These are phyloP conservation scores for Aspergillus spinulosporus DNA, from an alignment of 2,329 filamentous ascomycete species.

Conservation along the genomic window DNA sequence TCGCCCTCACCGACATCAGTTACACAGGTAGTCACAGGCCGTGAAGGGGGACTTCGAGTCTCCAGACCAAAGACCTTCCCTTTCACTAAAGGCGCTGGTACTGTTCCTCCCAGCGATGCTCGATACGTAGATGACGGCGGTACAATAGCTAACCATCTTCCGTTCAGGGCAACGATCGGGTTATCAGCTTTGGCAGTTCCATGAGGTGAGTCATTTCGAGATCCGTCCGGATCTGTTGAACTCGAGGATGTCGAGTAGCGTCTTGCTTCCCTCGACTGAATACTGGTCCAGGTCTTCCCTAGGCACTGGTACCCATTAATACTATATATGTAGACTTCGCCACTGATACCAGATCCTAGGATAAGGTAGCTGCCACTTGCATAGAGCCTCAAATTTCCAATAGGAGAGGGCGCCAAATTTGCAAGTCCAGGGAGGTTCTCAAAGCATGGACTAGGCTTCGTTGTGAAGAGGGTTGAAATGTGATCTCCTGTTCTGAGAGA, in stretches of 20 bases:
- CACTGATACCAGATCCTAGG: slow-evolving; percentile 77
- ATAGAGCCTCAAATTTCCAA: slow-evolving; percentile 71
- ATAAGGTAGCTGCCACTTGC: slow-evolving; percentile 71
- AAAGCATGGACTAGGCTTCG: slow-evolving; percentile 63
- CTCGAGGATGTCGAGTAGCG: slow-evolving; percentile 49
- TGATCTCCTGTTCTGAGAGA: slow-evolving; percentile 74
- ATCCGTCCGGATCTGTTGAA: slow-evolving; percentile 47
- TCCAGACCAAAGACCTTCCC: slow-evolving; percentile 44
- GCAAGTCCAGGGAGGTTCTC: slow-evolving; percentile 59
- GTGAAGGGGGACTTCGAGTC: slow-evolving; percentile 43
- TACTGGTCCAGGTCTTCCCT: slow-evolving; percentile 87
- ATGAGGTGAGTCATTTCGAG: slow-evolving; percentile 41
- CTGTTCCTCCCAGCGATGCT: slow-evolving; percentile 42
- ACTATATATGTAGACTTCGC: slow-evolving; percentile 81
- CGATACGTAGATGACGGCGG: slow-evolving; percentile 43
- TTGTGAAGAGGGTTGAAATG: slow-evolving; percentile 71
- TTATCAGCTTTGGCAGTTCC: slow-evolving; percentile 31
- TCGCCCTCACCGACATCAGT: slow-evolving; percentile 50
- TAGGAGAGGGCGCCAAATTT: slow-evolving; percentile 68
- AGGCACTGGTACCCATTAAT: slow-evolving; percentile 62
- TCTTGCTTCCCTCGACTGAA: slow-evolving; percentile 58
- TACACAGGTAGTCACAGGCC: slow-evolving; percentile 45
- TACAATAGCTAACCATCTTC: slow-evolving; percentile 50
- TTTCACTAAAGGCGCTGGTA: slow-evolving; percentile 38
- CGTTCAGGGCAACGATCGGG: slow-evolving; percentile 47